phyloP scores from a whole-genome alignment of 352 stramenopile species.

The Paralagenidium karlingii region DNA sequence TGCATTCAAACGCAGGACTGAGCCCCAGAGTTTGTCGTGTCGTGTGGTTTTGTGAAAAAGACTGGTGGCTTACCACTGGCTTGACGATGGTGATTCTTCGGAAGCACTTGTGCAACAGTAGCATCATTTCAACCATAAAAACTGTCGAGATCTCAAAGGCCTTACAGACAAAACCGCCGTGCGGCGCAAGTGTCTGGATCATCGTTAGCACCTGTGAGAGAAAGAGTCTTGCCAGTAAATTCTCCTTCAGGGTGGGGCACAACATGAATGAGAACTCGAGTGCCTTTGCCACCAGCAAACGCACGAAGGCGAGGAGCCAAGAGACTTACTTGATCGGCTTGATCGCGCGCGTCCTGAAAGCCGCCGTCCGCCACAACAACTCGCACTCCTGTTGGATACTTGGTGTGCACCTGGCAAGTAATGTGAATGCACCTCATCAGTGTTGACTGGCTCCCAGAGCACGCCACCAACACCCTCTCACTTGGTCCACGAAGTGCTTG shows the following conservation, averaged over 20 bases:
- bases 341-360: constrained; percentile 50
- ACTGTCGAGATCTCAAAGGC: constrained; percentile 59
- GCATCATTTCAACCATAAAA: constrained; percentile 47
- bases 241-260: constrained; percentile 38
- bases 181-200: constrained; percentile 24
- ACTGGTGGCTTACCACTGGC: constrained; percentile 37
- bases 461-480: too few relatives aligned
- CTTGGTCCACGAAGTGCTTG: constrained; percentile 24
- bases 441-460: too few relatives aligned
- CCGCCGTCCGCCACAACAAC: constrained; percentile 62
- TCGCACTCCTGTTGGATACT: constrained; percentile 22
- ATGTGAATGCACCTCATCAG: too few relatives aligned
- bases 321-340: constrained; percentile 34
- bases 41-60: too few relatives aligned
- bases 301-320: background rate
- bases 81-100: constrained; percentile 52
- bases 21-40: too few relatives aligned
- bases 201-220: constrained; percentile 46
- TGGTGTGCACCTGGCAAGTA: constrained; percentile 13
- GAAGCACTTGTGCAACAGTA: constrained; percentile 52
- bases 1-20: too few relatives aligned
- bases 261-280: too few relatives aligned
- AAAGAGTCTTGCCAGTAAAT: constrained; percentile 44
- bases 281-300: background rate
- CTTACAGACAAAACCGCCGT: constrained; percentile 65